These are phyloP conservation scores for Fusarium sublunatum DNA, from an alignment of 2,329 filamentous ascomycete genomes.

Conservation along the genomic window DNA sequence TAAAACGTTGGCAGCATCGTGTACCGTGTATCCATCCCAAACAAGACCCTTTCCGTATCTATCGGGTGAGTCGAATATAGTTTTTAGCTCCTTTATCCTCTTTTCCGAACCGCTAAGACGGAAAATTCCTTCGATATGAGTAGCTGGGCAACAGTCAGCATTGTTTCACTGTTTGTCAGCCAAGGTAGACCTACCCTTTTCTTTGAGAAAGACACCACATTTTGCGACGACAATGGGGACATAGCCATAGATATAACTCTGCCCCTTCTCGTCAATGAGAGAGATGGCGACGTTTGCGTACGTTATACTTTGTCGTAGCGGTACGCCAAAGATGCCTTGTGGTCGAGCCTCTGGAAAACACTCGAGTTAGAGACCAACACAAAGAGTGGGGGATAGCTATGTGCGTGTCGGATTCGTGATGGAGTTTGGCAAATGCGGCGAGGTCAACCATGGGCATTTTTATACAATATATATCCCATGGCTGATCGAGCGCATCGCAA, in stretches of 20 bases:
- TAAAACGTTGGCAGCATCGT: constrained; percentile 96
- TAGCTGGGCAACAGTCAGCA: constrained; percentile 69
- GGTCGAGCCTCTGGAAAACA: constrained; percentile 58
- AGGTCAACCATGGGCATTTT: not conserved
- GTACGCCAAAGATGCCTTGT: constrained; percentile 92
- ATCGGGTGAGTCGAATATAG: constrained; percentile 91
- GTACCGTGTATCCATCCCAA: constrained; percentile 97
- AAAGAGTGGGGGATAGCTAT: constrained; percentile 4
- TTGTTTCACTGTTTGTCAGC: not conserved
- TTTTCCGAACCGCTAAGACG: constrained; percentile 96
- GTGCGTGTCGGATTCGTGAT: constrained; percentile 3
- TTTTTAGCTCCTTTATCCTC: constrained; percentile 95
- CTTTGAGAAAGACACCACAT: constrained; percentile 96
- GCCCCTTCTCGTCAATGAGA: constrained; percentile 88
- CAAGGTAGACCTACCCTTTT: constrained; percentile 78
- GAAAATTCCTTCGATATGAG: constrained; percentile 95
- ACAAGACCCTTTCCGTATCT: constrained; percentile 96
- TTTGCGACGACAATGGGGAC: constrained; percentile 98
- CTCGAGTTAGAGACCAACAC: constrained; percentile 35
- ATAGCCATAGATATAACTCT: constrained; percentile 98
- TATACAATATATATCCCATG: not conserved
- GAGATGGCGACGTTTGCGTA: constrained; percentile 99
- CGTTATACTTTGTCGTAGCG: constrained; percentile 91
- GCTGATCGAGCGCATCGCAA: constrained; percentile 10
- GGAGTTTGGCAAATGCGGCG: constrained; percentile 6